A percentile compares a stretch with the other conserved stretches of the same genome.
Evolutionary conservation across 257 asterid genomes (phyloP).

Genomic region (Petrea volubilis): DNA sequence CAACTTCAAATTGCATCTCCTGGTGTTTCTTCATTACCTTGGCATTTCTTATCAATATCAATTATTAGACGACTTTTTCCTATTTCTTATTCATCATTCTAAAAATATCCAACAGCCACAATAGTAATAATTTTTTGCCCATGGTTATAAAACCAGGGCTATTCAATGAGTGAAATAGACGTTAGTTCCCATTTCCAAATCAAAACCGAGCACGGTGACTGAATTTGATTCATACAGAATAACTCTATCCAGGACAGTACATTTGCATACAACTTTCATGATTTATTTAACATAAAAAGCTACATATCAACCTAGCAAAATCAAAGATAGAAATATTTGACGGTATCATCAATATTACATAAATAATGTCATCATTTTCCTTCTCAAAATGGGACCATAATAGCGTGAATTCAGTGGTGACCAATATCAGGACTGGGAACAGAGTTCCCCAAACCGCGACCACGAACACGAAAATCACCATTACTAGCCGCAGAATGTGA

Average conservation of each 20-base stretch:
- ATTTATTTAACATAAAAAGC: no score
- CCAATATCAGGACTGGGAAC: slow-evolving; percentile 28
- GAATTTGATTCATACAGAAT: neutral
- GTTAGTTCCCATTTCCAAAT: no score
- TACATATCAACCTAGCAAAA: neutral
- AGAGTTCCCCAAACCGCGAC: slow-evolving; percentile 18
- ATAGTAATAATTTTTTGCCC: no score
- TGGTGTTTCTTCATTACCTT: no score
- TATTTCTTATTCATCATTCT: no score
- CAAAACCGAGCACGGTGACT: no score
- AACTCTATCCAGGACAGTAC: neutral
- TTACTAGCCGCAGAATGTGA: slow-evolving; percentile 13
- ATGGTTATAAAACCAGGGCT: neutral
- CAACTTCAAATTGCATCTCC: no score
- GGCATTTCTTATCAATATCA: no score
- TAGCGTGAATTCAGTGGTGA: neutral
- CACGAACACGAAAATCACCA: neutral
- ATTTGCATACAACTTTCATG: neutral
- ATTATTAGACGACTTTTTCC: no score
- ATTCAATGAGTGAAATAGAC: neutral
- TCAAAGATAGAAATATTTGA: neutral
- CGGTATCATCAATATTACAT: neutral
- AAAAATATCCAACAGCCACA: no score
- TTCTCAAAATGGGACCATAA: neutral
- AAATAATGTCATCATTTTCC: neutral